Base-by-base conservation (phyloP, 805 yeast genomes). In the Torulaspora indica region DNA sequence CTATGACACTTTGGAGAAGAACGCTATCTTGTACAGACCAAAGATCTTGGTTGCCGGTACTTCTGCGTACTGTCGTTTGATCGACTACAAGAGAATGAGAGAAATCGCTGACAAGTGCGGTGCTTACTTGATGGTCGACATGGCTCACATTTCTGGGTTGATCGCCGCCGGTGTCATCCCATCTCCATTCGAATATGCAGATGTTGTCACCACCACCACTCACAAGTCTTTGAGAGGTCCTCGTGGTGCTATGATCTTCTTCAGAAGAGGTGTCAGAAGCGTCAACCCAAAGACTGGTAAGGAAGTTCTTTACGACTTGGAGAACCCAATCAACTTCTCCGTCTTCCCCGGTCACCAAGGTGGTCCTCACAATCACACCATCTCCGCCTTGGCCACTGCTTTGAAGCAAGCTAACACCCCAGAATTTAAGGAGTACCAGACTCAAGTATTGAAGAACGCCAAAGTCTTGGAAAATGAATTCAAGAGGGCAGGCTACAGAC, bases 291-390 rank as follows among this genome's bases (percentile, higher is more conserved):
- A 90, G 76, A 85, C 88, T 60, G 98, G 98, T 62, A 86, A 88
- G 73, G 96, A 89, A 71, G 74, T 88, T 47, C 72, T 75, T 47
- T 93, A 90, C 70, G 97, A 93, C 60, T 80, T 93, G 68, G 98
- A 93, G 72, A 83, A 80, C 70, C 87, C 87, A 67, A 90, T 93
- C 72, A 93, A 93, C 78, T 93, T 93, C 70, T 89, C 97, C 8
- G 98, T 93, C 43, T 93, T 93, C 91, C 98, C 98, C 61, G 98
- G 96, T 56, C 98, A 93, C 72, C 98, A 93, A 76, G 98, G 98
- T 76, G 98, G 98, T 67, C 98, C 98, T 60, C 98, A 93, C 74
- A 93, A 93, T 77, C 98, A 93, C 74, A 93, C 98, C 56, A 93
- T 93, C 66, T 84, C 97, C 57, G 98, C 98, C 28, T 74, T 93